Evolutionary conservation across 805 yeast species (phyloP).

Genomic region (Alloascoidea hylecoeti): DNA sequence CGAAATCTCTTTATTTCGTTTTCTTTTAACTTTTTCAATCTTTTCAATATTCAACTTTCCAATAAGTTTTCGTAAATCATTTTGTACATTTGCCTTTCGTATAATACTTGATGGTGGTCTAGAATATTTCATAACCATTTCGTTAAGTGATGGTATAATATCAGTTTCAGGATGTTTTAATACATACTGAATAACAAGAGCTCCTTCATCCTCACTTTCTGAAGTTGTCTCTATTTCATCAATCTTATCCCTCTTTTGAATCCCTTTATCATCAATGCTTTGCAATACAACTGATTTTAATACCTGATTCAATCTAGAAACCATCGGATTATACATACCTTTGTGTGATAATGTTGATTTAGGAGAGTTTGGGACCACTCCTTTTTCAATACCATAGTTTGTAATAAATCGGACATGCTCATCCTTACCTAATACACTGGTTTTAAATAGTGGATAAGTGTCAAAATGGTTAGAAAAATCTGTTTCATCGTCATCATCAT

Average conservation of each 20-base stretch:
- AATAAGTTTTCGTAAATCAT: no score
- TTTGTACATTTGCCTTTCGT: no score
- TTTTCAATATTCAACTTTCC: no score
- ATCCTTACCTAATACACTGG: neutral
- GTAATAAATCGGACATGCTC: constrained; percentile 3
- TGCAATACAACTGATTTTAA: constrained; percentile 5
- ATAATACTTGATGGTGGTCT: no score
- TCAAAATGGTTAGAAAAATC: constrained; percentile 12
- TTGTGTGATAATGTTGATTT: constrained; percentile 13
- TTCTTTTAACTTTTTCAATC: no score
- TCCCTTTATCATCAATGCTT: neutral
- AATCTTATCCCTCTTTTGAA: no score
- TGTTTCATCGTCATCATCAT: constrained; percentile 9
- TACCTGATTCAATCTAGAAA: constrained; percentile 11
- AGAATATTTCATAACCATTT: no score
- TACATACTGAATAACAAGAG: no score
- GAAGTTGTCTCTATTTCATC: no score
- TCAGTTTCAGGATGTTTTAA: neutral
- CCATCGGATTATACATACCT: constrained; percentile 14
- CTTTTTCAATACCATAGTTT: constrained; percentile 4
- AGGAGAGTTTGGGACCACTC: constrained; percentile 9
- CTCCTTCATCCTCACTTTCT: no score
- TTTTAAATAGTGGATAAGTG: neutral
- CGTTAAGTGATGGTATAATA: no score
- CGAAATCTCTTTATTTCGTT: no score